Base-by-base conservation (phyloP, 306 rosid genomes). In the Sesbania bispinosa region DNA sequence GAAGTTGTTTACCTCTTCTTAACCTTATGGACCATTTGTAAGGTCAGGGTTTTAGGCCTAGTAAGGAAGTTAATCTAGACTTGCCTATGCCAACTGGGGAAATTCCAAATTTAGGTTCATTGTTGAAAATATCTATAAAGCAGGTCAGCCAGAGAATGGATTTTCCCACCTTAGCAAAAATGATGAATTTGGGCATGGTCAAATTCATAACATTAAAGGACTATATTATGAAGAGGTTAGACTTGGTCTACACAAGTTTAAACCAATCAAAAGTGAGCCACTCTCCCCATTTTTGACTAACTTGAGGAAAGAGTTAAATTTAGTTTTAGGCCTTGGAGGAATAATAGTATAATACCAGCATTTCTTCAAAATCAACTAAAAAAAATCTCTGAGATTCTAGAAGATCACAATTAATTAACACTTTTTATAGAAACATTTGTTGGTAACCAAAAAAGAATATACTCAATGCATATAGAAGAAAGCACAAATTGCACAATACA, bases 121-220 rank as follows among this genome's bases (percentile, higher is more conserved):
- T 24, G 60, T 75, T 74, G 69, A 80, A 45, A 60, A 68, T 27
- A 41, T 62, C 84, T 39, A 67, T 58, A 38, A 66, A 67, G 52
- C 4, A 19, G 51, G 58, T 50, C 74, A 59, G 48, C 71, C 71
- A 35, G 33, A 35, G 30, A 79, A 66, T 66, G 39, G 54, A 62
- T 10, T 51, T 60, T 74, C 57, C 79, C 8, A 42, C 47, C 65
- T 20, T 29, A 18, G 35, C 29, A n/a, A 14, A 32, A 46, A 16
- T 47, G 55, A 10, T 67, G 18, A 3, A 14, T 68, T 38, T 47
- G 47, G 63, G 58, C 33, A 60, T 52, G 68, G 73, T 41, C 67
- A 41, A 53, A 30, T 68, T 79, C 64, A 68, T 24, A 6, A 50
- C 50, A 58, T 70, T 71, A 6, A 57, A 73, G 11, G 43, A 59